Percentiles rank a stretch among this genome's conserved stretches.
These are phyloP conservation scores for Cytospora chrysosperma DNA, from an alignment of 2,329 filamentous ascomycete species.

Conservation along the genomic window DNA sequence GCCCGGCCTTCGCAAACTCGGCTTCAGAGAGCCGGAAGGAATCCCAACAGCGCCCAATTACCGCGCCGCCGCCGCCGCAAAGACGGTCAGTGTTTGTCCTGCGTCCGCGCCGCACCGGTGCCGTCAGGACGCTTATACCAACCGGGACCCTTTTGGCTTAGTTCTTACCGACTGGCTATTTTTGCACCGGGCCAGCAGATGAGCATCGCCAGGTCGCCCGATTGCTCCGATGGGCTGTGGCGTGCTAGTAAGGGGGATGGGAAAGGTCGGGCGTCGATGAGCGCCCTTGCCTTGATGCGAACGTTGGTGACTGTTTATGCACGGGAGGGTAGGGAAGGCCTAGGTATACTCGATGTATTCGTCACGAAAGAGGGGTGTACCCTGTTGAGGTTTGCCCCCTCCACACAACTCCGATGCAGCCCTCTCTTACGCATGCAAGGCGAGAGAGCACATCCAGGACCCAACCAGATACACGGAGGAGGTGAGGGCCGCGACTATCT, in stretches of 20 bases:
- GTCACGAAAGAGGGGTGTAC: not conserved
- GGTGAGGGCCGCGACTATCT: not conserved
- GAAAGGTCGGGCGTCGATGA: not conserved
- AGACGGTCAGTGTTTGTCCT: no score
- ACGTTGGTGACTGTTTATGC: not conserved
- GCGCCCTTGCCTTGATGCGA: not conserved
- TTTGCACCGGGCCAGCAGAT: not conserved
- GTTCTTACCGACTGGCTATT: not conserved
- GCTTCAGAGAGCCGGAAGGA: no score
- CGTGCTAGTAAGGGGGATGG: not conserved
- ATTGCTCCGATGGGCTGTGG: not conserved
- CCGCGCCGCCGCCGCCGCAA: no score
- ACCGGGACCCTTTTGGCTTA: no score
- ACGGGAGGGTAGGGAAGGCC: not conserved
- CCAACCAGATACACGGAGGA: not conserved
- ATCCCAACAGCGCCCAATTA: no score
- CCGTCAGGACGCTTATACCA: no score
- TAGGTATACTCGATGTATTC: not conserved
- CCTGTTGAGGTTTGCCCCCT: not conserved
- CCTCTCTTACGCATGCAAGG: not conserved
- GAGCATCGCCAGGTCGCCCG: not conserved
- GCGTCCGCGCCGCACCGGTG: no score
- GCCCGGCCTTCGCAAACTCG: no score
- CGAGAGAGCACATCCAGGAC: not conserved
- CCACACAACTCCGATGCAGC: not conserved